Evolutionary conservation across 2,329 filamentous ascomycete species (phyloP).

Genomic region (Fusarium vanettenii): DNA sequence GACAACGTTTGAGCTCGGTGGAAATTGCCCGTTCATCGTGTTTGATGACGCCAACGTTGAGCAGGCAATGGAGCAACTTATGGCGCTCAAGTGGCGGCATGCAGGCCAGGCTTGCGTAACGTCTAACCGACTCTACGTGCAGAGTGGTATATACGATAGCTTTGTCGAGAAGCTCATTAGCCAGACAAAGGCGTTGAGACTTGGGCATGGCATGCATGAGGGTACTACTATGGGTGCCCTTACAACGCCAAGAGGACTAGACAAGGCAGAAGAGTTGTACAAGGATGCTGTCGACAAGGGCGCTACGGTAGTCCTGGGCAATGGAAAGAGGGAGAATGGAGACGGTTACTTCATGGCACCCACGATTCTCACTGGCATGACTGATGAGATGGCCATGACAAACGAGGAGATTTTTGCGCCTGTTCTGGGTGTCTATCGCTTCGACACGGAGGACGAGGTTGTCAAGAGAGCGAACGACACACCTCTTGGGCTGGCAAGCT

Average conservation of each 20-base stretch:
- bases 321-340: conserved; percentile 4
- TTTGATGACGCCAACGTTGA: conserved; percentile 76
- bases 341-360: conserved; percentile 31
- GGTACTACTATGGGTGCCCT: conserved; percentile 24
- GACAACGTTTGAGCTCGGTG: conserved; percentile 75
- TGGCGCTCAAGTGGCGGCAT: conserved; percentile 72
- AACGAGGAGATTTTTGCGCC: conserved; percentile 34
- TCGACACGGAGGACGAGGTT: conserved; percentile 30
- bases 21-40: conserved; percentile 75
- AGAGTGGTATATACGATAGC: conserved; percentile 67
- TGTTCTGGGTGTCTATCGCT: conserved; percentile 20
- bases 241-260: conserved; percentile 20
- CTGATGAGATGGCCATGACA: neutral
- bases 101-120: conserved; percentile 78
- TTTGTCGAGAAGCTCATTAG: conserved; percentile 12
- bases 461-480: conserved; percentile 25
- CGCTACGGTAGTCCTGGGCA: neutral
- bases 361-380: conserved; percentile 22
- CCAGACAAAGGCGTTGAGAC: conserved; percentile 10
- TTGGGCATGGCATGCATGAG: conserved; percentile 20
- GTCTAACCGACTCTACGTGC: conserved; percentile 69
- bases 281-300: conserved; percentile 22
- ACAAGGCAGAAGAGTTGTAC: conserved; percentile 9
- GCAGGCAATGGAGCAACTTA: conserved; percentile 72
- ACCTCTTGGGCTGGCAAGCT: conserved; percentile 21